Base-by-base conservation (phyloP, 805 yeast genomes). In the Pichia pseudocactophila region DNA sequence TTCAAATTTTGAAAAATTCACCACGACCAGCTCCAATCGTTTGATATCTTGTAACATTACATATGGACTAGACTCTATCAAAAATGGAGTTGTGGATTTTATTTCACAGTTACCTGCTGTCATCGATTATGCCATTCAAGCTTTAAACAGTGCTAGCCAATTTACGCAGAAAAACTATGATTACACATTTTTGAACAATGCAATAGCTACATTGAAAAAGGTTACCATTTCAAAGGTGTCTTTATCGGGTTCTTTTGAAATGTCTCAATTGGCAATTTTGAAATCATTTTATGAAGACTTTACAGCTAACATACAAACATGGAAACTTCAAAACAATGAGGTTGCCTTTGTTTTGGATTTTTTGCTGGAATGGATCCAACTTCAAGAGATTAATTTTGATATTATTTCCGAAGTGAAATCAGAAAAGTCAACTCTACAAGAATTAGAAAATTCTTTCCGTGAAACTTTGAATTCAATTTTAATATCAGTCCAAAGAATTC, bases 401-500 rank as follows among this genome's bases (percentile, higher is more conserved):
- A 8, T 9, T 10, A 33, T 38, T 5, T 52, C 56, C 3, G 52
- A 42, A 20, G 46, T 61, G n/a, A 48, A 53, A 37, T 49, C 63
- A 1, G 52, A 59, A 5, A 57, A 64, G 1, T 53, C 63, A 3
- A 40, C 37, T 20, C 45, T 57, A 18, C 51, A 47, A 4, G 66
- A 65, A 28, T 64, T 76, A 35, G 87, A 82, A 48, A 37, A 42
- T 2, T 51, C 63, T 2, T 66, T 80, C 45, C 66, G 80, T 42
- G 64, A 70, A 17, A 53, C 83, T 3, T 68, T 79, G 4, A 74
- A 74, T 15, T 70, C 81, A 3, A 70, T 86, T 16, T 61, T 88
- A 41, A 66, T 89, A 26, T 71, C 81, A 0, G 71, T 83, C 50
- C 97, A 89, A 60, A 73, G 74, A 46, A 60, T 73, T 8, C 63